Percentiles rank a stretch among this genome's conserved stretches.
Evolutionary conservation across 805 yeast genomes (phyloP).

Genomic region (Alloascoidea africana): DNA sequence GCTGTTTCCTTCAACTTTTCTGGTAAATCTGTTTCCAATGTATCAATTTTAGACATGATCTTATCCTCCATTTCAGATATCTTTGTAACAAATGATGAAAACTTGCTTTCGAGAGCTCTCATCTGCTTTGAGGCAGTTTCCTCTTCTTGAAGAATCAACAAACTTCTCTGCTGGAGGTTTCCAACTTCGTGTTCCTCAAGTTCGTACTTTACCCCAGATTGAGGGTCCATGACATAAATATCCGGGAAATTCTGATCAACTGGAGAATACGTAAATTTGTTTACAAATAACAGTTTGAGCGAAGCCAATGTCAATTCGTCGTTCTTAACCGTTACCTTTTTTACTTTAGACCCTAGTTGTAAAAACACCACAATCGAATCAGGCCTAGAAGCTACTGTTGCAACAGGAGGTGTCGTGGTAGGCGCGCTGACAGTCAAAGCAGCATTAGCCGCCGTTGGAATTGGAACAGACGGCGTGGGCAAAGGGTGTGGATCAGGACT

Average conservation of each 20-base stretch:
- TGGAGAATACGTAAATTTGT: conserved; percentile 76
- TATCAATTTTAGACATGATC: not conserved
- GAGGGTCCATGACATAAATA: conserved; percentile 52
- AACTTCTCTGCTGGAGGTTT: conserved; percentile 43
- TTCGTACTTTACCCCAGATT: conserved; percentile 54
- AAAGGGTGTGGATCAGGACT: too few relatives aligned
- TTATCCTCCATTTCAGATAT: conserved; percentile 1
- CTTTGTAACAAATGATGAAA: not conserved
- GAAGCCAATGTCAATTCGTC: conserved; percentile 28
- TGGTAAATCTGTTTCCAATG: not conserved
- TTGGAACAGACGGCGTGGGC: too few relatives aligned
- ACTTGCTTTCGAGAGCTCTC: not conserved
- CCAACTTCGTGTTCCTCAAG: conserved; percentile 52
- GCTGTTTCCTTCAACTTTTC: conserved; percentile 7
- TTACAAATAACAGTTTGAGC: conserved; percentile 62
- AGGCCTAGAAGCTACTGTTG: not conserved
- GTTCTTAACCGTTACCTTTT: conserved; percentile 10
- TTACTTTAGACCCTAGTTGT: conserved; percentile 19
- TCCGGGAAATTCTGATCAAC: conserved; percentile 61
- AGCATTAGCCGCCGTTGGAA: too few relatives aligned
- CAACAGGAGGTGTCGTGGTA: not conserved
- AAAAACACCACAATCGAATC: conserved; percentile 13
- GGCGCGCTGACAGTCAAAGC: not conserved
- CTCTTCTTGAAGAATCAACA: conserved; percentile 26
- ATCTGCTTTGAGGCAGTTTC: not conserved